Percentiles rank a stretch among this genome's conserved stretches.
phyloP scores from a whole-genome alignment of 345 rosid species.

The Xanthoceras sorbifolium region DNA sequence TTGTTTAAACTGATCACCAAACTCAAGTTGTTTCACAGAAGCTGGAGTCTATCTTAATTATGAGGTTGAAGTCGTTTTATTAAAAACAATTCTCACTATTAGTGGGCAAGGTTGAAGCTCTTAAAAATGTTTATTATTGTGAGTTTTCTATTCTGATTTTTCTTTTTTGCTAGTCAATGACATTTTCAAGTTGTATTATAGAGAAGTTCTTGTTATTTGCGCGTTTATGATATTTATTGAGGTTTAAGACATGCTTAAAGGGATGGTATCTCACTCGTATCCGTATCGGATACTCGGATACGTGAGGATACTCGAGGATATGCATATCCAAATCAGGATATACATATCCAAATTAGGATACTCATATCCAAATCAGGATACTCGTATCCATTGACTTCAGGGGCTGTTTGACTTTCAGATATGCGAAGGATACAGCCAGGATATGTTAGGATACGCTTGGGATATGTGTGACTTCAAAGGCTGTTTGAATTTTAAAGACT shows the following conservation, averaged over 20 bases:
- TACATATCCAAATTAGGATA: no score
- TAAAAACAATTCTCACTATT: not conserved
- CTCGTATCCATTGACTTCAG: no score
- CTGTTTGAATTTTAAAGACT: no score
- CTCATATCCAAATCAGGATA: no score
- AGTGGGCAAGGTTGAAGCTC: not conserved
- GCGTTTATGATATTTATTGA: not conserved
- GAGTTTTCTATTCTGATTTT: not conserved
- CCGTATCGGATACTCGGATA: no score
- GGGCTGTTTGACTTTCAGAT: no score
- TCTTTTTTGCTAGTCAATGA: not conserved
- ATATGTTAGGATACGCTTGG: no score
- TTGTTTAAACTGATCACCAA: not conserved
- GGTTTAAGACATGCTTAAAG: not conserved
- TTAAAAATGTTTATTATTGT: not conserved
- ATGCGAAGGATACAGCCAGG: no score
- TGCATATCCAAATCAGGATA: no score
- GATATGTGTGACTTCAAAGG: no score
- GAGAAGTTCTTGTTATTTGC: not conserved
- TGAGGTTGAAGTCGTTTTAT: not conserved
- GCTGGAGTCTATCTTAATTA: not conserved
- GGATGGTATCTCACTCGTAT: no score
- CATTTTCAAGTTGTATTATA: not conserved
- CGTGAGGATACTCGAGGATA: no score
- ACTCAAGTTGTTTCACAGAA: not conserved